Evolutionary conservation across 2,329 filamentous ascomycete species (phyloP).

Genomic region (Whalleya microplaca): DNA sequence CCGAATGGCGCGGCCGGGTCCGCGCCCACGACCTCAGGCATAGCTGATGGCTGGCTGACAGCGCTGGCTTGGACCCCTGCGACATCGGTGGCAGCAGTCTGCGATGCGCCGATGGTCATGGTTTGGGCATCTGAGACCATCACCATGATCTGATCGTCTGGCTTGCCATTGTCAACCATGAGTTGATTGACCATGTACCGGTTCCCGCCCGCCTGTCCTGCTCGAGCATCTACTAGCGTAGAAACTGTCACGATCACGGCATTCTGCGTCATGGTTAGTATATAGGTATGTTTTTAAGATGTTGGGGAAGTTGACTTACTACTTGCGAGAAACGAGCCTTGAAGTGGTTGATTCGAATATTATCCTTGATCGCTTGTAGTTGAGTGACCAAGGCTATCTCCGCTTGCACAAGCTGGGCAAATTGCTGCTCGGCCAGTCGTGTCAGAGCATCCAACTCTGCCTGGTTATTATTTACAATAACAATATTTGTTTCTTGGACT

Average conservation of each 20-base stretch:
- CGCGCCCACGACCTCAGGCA: constrained; percentile 26
- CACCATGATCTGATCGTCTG: constrained; percentile 40
- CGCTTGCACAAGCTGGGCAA: constrained; percentile 42
- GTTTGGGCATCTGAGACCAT: constrained; percentile 43
- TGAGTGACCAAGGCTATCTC: constrained; percentile 42
- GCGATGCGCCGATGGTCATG: constrained; percentile 40
- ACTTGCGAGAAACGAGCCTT: constrained; percentile 41
- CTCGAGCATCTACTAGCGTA: constrained; percentile 41
- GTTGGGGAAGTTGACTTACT: constrained; percentile 29
- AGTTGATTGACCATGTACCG: constrained; percentile 46
- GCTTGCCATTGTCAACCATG: constrained; percentile 42
- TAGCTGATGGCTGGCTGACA: constrained; percentile 19
- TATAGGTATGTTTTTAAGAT: neutral
- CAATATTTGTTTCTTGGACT: constrained; percentile 41
- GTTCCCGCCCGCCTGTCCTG: constrained; percentile 32
- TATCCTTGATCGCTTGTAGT: constrained; percentile 46
- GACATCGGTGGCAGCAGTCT: constrained; percentile 20
- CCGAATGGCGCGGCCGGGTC: constrained; percentile 41
- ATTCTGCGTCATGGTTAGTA: constrained; percentile 34
- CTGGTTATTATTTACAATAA: constrained; percentile 42
- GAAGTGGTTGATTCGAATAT: constrained; percentile 47
- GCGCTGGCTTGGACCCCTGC: constrained; percentile 28
- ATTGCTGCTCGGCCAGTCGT: constrained; percentile 41
- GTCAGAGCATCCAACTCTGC: constrained; percentile 40
- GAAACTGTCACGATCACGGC: constrained; percentile 44